Percentiles rank a stretch among this genome's conserved stretches.
These are phyloP conservation scores for Backusella circina DNA, from an alignment of 192 early-diverging fungal species.

Conservation along the genomic window DNA sequence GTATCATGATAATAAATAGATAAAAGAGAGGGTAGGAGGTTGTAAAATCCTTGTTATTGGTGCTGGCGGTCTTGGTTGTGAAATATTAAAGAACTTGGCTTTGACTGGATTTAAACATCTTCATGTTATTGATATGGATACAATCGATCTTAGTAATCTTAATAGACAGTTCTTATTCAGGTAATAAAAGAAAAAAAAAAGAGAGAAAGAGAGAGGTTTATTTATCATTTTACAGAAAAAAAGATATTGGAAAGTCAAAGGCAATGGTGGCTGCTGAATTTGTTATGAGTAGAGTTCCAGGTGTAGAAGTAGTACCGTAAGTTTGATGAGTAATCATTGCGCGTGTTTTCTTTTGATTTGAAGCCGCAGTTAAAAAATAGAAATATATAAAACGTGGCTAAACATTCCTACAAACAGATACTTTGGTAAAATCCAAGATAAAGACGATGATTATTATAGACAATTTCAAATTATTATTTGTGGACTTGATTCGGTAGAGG, in stretches of 20 bases:
- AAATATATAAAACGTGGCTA: not conserved
- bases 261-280: conserved; percentile 76
- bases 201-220: not conserved
- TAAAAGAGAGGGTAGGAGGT: conserved; percentile 30
- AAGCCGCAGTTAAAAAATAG: not conserved
- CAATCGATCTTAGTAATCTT: conserved; percentile 80
- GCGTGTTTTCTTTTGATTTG: not conserved
- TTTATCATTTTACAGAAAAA: conserved; percentile 33
- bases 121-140: conserved; percentile 89
- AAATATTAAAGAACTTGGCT: conserved; percentile 80
- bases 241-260: conserved; percentile 76
- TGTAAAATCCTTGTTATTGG: conserved; percentile 80
- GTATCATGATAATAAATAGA: not conserved
- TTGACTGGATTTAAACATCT: conserved; percentile 77
- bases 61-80: conserved; percentile 82
- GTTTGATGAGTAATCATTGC: conserved; percentile 12
- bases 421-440: conserved; percentile 94
- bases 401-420: conserved; percentile 36
- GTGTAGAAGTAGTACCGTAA: conserved; percentile 68
- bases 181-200: conserved; percentile 7
- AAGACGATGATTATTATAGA: conserved; percentile 88
- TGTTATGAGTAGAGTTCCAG: conserved; percentile 64
- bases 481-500: conserved; percentile 93
- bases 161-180: conserved; percentile 85
- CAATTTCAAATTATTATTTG: conserved; percentile 88